phyloP scores from a whole-genome alignment of 2,329 filamentous ascomycete genomes.

The Blastomyces parvus region DNA sequence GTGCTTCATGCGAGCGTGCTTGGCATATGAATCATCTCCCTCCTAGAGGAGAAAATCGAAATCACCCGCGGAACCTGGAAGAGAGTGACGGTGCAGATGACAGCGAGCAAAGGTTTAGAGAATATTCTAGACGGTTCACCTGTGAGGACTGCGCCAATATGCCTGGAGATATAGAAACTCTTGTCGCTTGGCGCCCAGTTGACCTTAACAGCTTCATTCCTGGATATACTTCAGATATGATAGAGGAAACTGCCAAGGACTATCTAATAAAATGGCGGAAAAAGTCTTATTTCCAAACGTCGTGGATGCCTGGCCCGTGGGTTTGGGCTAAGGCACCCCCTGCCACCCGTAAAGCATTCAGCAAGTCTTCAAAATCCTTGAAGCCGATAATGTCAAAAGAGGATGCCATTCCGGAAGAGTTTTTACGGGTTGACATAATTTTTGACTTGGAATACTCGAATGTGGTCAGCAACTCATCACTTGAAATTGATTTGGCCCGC shows the following conservation, averaged over 20 bases:
- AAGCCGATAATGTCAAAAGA: conserved; percentile 60
- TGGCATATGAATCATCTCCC: conserved; percentile 83
- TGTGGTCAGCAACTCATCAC: conserved; percentile 47
- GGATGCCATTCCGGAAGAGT: conserved; percentile 82
- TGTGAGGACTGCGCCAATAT: conserved; percentile 67
- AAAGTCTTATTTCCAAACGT: conserved; percentile 69
- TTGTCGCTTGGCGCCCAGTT: conserved; percentile 80
- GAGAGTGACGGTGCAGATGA: conserved; percentile 21
- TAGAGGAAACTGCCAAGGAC: conserved; percentile 72
- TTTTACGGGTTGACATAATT: conserved; percentile 76
- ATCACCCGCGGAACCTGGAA: conserved; percentile 7
- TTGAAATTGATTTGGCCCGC: conserved; percentile 60
- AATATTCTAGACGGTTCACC: conserved; percentile 66
- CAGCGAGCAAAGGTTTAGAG: conserved; percentile 49
- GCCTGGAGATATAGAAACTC: conserved; percentile 58
- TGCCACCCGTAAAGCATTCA: conserved; percentile 64
- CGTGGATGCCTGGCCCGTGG: conserved; percentile 87
- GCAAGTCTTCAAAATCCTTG: conserved; percentile 54
- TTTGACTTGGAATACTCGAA: conserved; percentile 65
- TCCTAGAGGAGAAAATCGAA: conserved; percentile 25
- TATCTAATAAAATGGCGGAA: conserved; percentile 85
- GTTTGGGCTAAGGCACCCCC: conserved; percentile 60
- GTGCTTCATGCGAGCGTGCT: conserved; percentile 61
- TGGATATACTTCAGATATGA: conserved; percentile 44
- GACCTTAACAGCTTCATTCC: conserved; percentile 48